Conservation (phyloP, 768 basidiomycete genomes). For the Chalciporus sphaerocephalus region DNA sequence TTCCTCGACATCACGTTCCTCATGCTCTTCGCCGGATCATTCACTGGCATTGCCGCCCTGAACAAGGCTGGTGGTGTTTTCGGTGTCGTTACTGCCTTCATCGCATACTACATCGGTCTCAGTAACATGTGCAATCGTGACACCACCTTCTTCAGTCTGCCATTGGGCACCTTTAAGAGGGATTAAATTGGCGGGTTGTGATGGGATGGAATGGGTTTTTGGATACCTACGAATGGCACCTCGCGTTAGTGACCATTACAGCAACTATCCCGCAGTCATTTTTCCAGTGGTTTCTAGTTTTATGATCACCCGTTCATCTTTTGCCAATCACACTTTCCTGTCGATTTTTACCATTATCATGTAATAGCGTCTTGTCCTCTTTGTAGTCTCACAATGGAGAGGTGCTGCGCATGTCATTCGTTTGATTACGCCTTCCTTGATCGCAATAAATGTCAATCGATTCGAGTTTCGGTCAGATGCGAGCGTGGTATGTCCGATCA, state of each 20-base stretch:
- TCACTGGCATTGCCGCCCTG: constrained; percentile 20
- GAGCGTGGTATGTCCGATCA: no score
- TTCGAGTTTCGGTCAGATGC: no score
- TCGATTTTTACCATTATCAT: background rate
- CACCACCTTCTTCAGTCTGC: constrained; percentile 39
- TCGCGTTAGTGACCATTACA: background rate
- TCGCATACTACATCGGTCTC: constrained; percentile 46
- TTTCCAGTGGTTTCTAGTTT: background rate
- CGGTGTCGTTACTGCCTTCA: constrained; percentile 42
- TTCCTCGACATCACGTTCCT: constrained; percentile 53
- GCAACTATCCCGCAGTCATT: constrained; percentile 11
- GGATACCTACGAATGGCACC: constrained; percentile 5
- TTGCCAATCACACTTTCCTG: constrained; percentile 1
- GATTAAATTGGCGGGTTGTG: background rate
- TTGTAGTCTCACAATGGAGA: constrained; percentile 3
- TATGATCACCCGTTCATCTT: background rate
- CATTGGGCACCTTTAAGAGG: constrained; percentile 31
- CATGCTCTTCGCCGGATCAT: constrained; percentile 40
- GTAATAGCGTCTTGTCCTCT: constrained; percentile 1
- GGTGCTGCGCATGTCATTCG: no score
- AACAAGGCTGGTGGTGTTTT: constrained; percentile 42
- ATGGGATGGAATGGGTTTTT: background rate
- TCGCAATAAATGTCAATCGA: no score
- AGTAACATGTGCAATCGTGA: constrained; percentile 38
- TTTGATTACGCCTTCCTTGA: background rate